Evolutionary conservation across 2,329 filamentous ascomycete genomes (phyloP), one percentile per base, ranked within the genome.

Genomic region (Graphiopsis chlorocephala): DNA sequence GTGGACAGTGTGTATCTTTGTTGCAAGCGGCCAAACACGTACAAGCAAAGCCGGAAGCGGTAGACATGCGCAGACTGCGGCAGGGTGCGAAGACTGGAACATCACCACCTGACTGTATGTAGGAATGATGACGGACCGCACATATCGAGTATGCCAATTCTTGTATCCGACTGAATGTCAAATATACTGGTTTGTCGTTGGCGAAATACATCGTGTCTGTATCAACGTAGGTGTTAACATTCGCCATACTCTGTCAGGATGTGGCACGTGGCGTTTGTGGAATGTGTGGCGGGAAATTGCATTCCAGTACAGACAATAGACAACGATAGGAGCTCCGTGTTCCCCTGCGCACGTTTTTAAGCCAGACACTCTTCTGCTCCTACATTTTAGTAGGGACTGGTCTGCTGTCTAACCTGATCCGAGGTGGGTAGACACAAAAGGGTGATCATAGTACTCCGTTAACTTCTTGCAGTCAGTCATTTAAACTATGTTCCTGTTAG

Each of bases 1-100:
- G 62, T 63, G 56, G 45, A 55, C 47, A 64, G 29, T 68, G 64
- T 63, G 63, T 67, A 65, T 67, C 66, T 70, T 69, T 69, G 68
- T 70, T 68, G 71, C 66, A 71, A 70, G 68, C 72, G 68, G 66
- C 57, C 53, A 66, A 59, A 68, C 64, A 67, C 66, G 31, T 63
- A 55, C 56, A 45, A 56, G 56, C n/a, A 62, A 45, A 25, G 64
- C 66, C 63, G 63, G 58, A 65, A 65, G 45, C 63, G 60, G 56
- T 20, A 25, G 2, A 31, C 31, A 15, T 25, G 53, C 3, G 53
- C 53, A 56, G 38, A 56, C 53, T n/a, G 8, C 26, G 29, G 50
- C 50, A 8, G 26, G 11, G 3, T 20, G 17, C 50, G 6, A n/a
- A n/a, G n/a, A n/a, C n/a, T n/a, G n/a, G 29, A 31, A 31, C 10